Evolutionary conservation across 1,284 basidiomycete genomes (phyloP).

Genomic region (Malassezia globosa): DNA sequence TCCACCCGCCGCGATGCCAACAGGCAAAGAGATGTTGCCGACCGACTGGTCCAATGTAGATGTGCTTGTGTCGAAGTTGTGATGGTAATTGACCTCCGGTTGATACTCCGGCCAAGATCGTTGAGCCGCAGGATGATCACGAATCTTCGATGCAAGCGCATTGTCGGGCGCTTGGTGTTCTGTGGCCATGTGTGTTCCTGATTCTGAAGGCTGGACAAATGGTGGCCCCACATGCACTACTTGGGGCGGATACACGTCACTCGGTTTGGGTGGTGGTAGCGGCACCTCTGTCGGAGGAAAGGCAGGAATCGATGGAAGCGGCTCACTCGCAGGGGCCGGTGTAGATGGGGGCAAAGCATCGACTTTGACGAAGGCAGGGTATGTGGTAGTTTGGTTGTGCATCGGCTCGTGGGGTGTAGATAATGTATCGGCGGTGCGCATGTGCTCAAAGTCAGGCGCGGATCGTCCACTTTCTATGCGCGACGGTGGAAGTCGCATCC

Average conservation of each 20-base stretch:
- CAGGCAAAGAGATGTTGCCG: neutral
- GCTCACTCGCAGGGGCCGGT: neutral
- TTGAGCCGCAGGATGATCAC: too few relatives aligned
- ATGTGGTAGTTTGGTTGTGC: too few relatives aligned
- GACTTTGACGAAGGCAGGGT: too few relatives aligned
- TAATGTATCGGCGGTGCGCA: too few relatives aligned
- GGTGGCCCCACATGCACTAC: too few relatives aligned
- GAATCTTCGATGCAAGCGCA: neutral
- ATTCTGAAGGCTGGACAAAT: too few relatives aligned
- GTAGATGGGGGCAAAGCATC: neutral
- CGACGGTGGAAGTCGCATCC: constrained; percentile 4
- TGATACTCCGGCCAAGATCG: neutral
- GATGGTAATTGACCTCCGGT: neutral
- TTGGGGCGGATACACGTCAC: too few relatives aligned
- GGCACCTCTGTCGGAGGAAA: neutral
- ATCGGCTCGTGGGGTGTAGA: too few relatives aligned
- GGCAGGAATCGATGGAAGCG: neutral
- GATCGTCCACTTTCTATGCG: too few relatives aligned
- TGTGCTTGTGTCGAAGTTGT: neutral
- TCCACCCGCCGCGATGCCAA: neutral
- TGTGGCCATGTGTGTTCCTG: neutral
- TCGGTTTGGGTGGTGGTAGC: neutral
- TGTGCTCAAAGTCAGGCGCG: too few relatives aligned
- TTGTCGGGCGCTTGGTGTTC: neutral
- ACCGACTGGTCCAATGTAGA: neutral